Percentiles rank a stretch among this genome's conserved stretches.
These are phyloP conservation scores for Singerocomus inundabilis DNA, from an alignment of 1,284 basidiomycete genomes.

Conservation along the genomic window DNA sequence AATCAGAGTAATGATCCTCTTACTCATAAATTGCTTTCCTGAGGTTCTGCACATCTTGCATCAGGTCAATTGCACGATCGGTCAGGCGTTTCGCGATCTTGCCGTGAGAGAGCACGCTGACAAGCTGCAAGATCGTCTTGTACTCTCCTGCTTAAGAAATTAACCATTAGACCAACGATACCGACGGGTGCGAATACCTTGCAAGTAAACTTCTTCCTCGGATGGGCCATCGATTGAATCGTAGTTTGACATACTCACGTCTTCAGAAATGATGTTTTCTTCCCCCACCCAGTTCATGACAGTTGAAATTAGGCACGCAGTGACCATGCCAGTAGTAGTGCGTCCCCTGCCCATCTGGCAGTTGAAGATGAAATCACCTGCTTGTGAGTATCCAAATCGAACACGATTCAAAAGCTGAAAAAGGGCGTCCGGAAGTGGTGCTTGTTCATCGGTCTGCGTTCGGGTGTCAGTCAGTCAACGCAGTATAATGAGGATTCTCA, in stretches of 20 bases:
- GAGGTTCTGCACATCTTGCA: slow-evolving; percentile 94
- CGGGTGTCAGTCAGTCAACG: slow-evolving; percentile 6
- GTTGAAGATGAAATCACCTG: slow-evolving; percentile 82
- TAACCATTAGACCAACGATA: background rate
- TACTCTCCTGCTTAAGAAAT: slow-evolving; percentile 75
- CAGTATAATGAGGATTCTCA: slow-evolving; percentile 37
- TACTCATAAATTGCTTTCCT: slow-evolving; percentile 91
- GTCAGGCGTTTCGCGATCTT: slow-evolving; percentile 93
- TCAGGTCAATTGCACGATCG: slow-evolving; percentile 85
- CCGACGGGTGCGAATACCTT: slow-evolving; percentile 49
- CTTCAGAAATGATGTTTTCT: slow-evolving; percentile 42
- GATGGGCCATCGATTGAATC: slow-evolving; percentile 75
- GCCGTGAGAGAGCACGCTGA: slow-evolving; percentile 84
- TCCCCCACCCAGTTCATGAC: slow-evolving; percentile 60
- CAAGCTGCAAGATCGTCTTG: slow-evolving; percentile 93
- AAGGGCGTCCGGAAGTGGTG: slow-evolving; percentile 85
- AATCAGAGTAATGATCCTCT: slow-evolving; percentile 22
- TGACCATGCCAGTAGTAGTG: slow-evolving; percentile 92
- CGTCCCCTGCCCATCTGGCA: slow-evolving; percentile 86
- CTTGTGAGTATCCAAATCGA: slow-evolving; percentile 56
- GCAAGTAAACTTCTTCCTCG: slow-evolving; percentile 83
- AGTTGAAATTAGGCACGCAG: slow-evolving; percentile 84
- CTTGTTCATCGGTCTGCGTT: slow-evolving; percentile 89
- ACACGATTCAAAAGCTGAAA: slow-evolving; percentile 77
- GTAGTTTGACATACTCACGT: slow-evolving; percentile 45